Evolutionary conservation across 495 filamentous ascomycete species (phyloP), one percentile per base, ranked within the genome.

Genomic region (Monascus purpureus): DNA sequence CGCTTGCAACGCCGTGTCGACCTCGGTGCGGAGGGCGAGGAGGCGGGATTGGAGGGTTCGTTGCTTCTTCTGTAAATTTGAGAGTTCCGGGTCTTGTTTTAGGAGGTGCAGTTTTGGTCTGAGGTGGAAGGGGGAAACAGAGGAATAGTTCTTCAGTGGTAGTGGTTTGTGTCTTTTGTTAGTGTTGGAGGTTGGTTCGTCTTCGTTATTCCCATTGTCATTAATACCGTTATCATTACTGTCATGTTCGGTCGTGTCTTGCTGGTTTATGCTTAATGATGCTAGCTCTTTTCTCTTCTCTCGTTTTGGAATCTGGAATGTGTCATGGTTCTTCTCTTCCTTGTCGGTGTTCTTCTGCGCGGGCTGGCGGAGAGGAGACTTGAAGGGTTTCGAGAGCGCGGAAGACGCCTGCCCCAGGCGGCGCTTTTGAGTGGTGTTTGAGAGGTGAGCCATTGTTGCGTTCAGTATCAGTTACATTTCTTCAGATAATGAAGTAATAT

Each of bases 371-470:
- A 80, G 55, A 6, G 77, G 77, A 3, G 76, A 79, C 47, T 72
- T 75, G 64, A 82, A 82, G 3, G 77, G 77, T 38, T 73, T 73
- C 29, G 63, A 61, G 4, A 82, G 64, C 2, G 67, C 57, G 5
- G 58, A 49, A 13, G 62, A 38, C 17, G 64, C 60, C 18, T 56
- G 42, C 26, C 70, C 55, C 23, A 75, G 49, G 36, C 72, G 68
- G 32, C 74, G 70, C 7, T 70, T 67, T 51, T 81, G 80, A 31
- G 41, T 42, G 29, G 41, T 36, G 13, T 31, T 36, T 6, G 35
- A 36, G 12, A 36, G 11, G 9, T 42, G 35, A n/a, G 36, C 26
- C 54, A 55, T 59, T 27, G 11, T 35, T 35, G 15, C 28, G 28
- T 12, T 3, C 24, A 17, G 24, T 4, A 17, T 32, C 20, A 11